A percentile compares a stretch with the other conserved stretches of the same genome.
These are phyloP conservation scores for Suhomyces kunorum DNA, from an alignment of 1,139 yeast genomes.

Conservation along the genomic window DNA sequence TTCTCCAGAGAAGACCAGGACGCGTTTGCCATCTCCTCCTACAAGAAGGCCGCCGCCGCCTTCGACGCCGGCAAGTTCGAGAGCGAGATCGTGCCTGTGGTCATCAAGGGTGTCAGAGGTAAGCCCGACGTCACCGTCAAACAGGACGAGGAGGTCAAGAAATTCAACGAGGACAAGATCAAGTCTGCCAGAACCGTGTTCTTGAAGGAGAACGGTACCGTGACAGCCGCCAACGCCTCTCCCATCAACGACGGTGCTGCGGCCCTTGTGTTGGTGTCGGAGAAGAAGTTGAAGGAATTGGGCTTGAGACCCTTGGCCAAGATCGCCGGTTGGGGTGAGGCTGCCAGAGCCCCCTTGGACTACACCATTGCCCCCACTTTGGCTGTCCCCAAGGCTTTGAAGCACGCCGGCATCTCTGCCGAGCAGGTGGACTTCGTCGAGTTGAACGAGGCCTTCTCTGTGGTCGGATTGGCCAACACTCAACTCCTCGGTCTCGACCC, in stretches of 20 bases:
- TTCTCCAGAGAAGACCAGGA: slow-evolving; percentile 73
- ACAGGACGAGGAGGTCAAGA: slow-evolving; percentile 71
- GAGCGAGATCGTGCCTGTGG: slow-evolving; percentile 79
- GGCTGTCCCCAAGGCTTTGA: slow-evolving; percentile 93
- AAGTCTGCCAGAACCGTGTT: slow-evolving; percentile 88
- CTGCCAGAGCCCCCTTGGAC: slow-evolving; percentile 90
- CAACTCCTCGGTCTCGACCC: slow-evolving; percentile 66
- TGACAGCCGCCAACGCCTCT: slow-evolving; percentile 96
- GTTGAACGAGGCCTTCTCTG: slow-evolving; percentile 96
- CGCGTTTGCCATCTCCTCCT: slow-evolving; percentile 65
- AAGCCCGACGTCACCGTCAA: slow-evolving; percentile 78
- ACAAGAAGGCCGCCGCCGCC: slow-evolving; percentile 79
- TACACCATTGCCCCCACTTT: slow-evolving; percentile 93
- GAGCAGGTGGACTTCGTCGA: slow-evolving; percentile 79
- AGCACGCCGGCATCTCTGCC: slow-evolving; percentile 67
- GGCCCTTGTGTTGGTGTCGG: slow-evolving; percentile 85
- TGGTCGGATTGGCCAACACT: slow-evolving; percentile 89
- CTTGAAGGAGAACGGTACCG: slow-evolving; percentile 89
- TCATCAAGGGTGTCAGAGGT: slow-evolving; percentile 87
- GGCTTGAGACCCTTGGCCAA: slow-evolving; percentile 85
- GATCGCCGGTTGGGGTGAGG: slow-evolving; percentile 96
- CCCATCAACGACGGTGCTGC: slow-evolving; percentile 98
- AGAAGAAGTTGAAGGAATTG: slow-evolving; percentile 76
- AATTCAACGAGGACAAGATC: slow-evolving; percentile 74
- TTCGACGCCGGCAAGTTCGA: slow-evolving; percentile 76